A percentile compares a stretch with the other conserved stretches of the same genome.
phyloP scores from a whole-genome alignment of 2,329 filamentous ascomycete genomes.

The Monosporascus sp. region DNA sequence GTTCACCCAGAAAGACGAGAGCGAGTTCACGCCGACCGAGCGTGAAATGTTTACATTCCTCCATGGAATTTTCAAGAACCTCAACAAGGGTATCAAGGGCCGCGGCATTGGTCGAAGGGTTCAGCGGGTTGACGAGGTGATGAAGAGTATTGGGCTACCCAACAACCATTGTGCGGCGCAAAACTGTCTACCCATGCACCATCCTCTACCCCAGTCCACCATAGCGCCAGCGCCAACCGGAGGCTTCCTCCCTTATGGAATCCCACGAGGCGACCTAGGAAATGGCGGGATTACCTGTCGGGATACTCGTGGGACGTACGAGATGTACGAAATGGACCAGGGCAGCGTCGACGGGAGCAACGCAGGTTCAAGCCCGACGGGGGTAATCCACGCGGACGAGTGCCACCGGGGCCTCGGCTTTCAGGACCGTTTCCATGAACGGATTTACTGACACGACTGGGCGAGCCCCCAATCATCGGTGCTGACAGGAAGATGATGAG shows the following conservation, averaged over 20 bases:
- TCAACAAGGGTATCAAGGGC: constrained; percentile 97
- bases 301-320: constrained; percentile 33
- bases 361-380: constrained; percentile 29
- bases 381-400: constrained; percentile 40
- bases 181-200: constrained; percentile 19
- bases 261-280: constrained; percentile 9
- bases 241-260: constrained; percentile 9
- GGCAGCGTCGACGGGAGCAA: constrained; percentile 29
- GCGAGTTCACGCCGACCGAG: constrained; percentile 64
- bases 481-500: too few species aligned
- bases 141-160: constrained; percentile 22
- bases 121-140: constrained; percentile 18
- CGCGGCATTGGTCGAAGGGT: constrained; percentile 80
- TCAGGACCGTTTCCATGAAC: constrained; percentile 27
- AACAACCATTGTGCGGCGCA: constrained; percentile 6
- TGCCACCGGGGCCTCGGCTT: constrained; percentile 36
- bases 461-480: too few species aligned
- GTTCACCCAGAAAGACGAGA: constrained; percentile 60
- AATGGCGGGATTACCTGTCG: constrained; percentile 9
- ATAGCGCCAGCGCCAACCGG: constrained; percentile 5
- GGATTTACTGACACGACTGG: neutral
- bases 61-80: constrained; percentile 86
- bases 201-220: constrained; percentile 23
- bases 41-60: constrained; percentile 82
- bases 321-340: constrained; percentile 43